phyloP scores from a whole-genome alignment of 345 rosid genomes.

The Acer negundo region DNA sequence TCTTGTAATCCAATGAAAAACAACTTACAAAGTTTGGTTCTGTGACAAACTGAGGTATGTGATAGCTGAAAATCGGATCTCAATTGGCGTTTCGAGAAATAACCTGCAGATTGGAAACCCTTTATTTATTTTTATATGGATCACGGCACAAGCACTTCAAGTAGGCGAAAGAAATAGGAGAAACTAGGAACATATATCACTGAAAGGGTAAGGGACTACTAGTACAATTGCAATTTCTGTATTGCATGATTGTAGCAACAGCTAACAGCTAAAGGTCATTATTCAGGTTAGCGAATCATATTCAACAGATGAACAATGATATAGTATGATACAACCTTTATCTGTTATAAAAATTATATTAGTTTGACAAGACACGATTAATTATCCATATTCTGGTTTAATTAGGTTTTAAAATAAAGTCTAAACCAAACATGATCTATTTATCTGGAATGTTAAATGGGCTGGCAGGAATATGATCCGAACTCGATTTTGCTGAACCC shows the following conservation, averaged over 20 bases:
- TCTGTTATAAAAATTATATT: background rate
- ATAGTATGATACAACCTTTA: background rate
- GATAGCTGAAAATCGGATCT: slow-evolving; percentile 5
- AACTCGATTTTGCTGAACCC: background rate
- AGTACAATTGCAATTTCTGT: background rate
- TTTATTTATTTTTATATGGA: background rate
- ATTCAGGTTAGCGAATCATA: background rate
- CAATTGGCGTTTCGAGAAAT: slow-evolving; percentile 16
- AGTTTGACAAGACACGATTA: background rate
- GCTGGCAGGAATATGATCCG: background rate
- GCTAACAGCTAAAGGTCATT: background rate
- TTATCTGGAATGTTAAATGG: too few relatives aligned
- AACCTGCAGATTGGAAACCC: slow-evolving; percentile 30
- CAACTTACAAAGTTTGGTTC: background rate
- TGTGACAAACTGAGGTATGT: background rate
- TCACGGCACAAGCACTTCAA: background rate
- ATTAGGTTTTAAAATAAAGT: background rate
- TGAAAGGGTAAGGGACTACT: background rate
- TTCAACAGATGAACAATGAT: background rate
- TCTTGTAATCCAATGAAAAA: background rate
- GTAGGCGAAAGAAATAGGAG: background rate
- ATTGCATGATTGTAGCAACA: background rate
- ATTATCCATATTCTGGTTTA: background rate
- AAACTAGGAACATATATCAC: background rate
- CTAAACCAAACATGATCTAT: too few relatives aligned